These are phyloP conservation scores for Alternaria ethzedia DNA, from an alignment of 2,329 filamentous ascomycete genomes.

Conservation along the genomic window DNA sequence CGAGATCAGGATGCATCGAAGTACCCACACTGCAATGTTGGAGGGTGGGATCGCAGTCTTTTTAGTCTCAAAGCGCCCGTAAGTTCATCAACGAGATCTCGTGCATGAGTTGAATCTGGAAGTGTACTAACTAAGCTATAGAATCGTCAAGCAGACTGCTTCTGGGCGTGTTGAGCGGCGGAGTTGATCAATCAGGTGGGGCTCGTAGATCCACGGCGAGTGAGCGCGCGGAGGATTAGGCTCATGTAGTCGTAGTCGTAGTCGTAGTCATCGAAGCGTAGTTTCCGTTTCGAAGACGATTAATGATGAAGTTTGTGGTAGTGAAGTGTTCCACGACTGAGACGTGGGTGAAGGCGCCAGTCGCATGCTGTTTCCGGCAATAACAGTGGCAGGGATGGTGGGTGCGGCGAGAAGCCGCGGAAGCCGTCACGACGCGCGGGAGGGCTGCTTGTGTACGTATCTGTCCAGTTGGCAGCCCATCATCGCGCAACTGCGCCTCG, in stretches of 20 bases:
- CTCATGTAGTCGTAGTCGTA: neutral
- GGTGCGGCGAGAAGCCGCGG: conserved; percentile 14
- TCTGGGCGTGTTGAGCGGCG: neutral
- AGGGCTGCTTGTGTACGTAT: conserved; percentile 9
- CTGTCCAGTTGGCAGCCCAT: conserved; percentile 8
- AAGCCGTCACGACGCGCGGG: conserved; percentile 17
- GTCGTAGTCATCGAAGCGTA: neutral
- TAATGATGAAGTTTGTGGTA: neutral
- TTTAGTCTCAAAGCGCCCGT: neutral
- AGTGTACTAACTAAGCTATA: neutral
- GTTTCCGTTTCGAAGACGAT: neutral
- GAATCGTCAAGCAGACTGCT: neutral
- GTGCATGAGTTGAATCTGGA: neutral
- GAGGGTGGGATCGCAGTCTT: neutral
- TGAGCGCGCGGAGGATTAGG: neutral
- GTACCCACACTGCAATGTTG: neutral
- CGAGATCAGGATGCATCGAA: neutral
- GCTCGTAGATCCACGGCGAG: neutral
- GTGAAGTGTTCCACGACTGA: neutral
- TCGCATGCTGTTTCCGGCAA: neutral
- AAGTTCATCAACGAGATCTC: neutral
- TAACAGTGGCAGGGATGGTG: conserved; percentile 9
- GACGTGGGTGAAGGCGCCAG: neutral
- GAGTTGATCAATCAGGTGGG: neutral
- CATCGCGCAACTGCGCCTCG: conserved; percentile 4